Evolutionary conservation across 1,284 basidiomycete genomes (phyloP).

Genomic region (Cutaneotrichosporon sp.): DNA sequence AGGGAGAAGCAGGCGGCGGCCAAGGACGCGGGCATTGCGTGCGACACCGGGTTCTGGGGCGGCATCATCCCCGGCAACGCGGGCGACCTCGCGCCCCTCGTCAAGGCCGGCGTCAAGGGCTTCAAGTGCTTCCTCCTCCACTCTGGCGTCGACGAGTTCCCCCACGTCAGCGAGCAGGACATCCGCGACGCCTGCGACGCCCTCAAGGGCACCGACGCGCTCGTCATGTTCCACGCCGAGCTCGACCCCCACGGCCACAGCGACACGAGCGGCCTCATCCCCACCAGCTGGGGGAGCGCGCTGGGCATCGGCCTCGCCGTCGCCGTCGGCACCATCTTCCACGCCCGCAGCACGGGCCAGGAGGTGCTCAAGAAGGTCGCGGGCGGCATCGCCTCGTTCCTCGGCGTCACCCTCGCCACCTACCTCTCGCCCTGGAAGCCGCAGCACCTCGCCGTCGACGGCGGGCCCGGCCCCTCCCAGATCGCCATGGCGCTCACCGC

Average conservation of each 20-base stretch:
- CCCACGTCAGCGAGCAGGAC: constrained; percentile 73
- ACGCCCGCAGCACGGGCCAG: not conserved
- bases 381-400: not conserved
- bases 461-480: not conserved
- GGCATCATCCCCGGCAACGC: constrained; percentile 88
- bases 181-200: constrained; percentile 66
- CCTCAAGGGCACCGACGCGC: constrained; percentile 59
- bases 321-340: not conserved
- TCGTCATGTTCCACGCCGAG: constrained; percentile 89
- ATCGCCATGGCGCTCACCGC: constrained; percentile 12
- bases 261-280: not conserved
- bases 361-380: not conserved
- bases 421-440: constrained; percentile 8
- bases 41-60: constrained; percentile 92
- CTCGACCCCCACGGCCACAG: constrained; percentile 57
- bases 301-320: not conserved
- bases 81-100: constrained; percentile 58
- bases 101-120: constrained; percentile 78
- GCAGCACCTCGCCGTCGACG: constrained; percentile 10
- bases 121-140: constrained; percentile 96
- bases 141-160: constrained; percentile 95
- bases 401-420: not conserved
- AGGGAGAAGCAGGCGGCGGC: constrained; percentile 70
- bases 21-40: constrained; percentile 55
- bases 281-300: not conserved